Base-by-base conservation (phyloP, 164 flowering plant genomes). In the Chimonanthus praecox region DNA sequence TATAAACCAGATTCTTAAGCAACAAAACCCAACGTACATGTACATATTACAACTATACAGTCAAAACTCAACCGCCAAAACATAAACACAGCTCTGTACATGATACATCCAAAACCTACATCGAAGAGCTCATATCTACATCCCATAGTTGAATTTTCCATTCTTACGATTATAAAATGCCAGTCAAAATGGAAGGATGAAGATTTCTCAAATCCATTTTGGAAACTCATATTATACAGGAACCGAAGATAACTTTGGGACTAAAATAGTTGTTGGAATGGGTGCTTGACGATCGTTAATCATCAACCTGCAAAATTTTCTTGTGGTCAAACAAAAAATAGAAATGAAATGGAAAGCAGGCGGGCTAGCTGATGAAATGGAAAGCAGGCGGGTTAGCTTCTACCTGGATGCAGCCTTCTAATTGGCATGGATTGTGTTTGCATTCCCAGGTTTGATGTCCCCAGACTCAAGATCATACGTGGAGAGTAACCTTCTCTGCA, bases 401-500 rank as follows among this genome's bases (percentile, higher is more conserved):
- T 78, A 78, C 78, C 65, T 67, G 51, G 65, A 47, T 47, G 58
- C 58, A 67, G 76, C 67, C 47, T 68, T 74, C 71, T 72, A 47
- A 74, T 60, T 33, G 60, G 54, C 69, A 69, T 68, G 64, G 47
- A 71, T 44, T 62, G 54, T 10, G 65, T 77, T 67, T n/a, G 63
- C 68, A 68, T 73, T 73, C 51, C 69, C 69, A 49, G 73, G 67
- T 64, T 79, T 71, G 46, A 63, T 70, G 68, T 83, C 82, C 51
- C 82, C 85, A 2, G 82, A 47, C 33, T 33, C 33, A 10, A 87
- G 5, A 54, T 88, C 90, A 72, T 87, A 86, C 18, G 94, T 84
- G 44, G 92, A 84, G 16, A 91, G 87, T 79, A 88, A 67, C 81
- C 72, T 88, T 80, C 90, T 87, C 97, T 92, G 89, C 77, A 83